Percentiles rank a stretch among this genome's conserved stretches.
Evolutionary conservation across 768 basidiomycete genomes (phyloP).

Genomic region (Leccinum olivaceopallidum): DNA sequence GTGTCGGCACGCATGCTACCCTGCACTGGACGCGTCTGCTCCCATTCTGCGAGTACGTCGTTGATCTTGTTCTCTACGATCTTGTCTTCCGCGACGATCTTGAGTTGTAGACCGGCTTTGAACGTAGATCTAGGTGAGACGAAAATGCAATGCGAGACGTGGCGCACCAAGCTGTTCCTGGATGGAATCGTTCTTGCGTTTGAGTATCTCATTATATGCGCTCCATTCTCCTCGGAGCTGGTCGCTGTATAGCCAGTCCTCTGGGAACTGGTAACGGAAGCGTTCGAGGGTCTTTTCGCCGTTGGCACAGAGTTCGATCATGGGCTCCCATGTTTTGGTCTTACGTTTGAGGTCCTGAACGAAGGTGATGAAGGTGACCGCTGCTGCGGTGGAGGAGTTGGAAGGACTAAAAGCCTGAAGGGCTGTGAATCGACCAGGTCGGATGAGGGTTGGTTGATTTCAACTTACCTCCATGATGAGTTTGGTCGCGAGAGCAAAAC

Average conservation of each 20-base stretch:
- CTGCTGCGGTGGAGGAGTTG: conserved; percentile 94
- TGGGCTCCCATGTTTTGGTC: conserved; percentile 93
- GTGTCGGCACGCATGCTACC: conserved; percentile 95
- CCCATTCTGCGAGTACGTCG: conserved; percentile 92
- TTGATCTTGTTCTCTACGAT: conserved; percentile 95
- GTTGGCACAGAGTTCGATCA: conserved; percentile 91
- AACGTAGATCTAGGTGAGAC: conserved; percentile 7
- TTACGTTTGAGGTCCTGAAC: conserved; percentile 99
- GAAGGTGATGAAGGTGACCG: conserved; percentile 98
- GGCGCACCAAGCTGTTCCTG: conserved; percentile 91
- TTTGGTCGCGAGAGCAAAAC: conserved; percentile 19
- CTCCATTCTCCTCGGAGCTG: conserved; percentile 98
- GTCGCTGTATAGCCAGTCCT: conserved; percentile 98
- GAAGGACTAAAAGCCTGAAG: conserved; percentile 68
- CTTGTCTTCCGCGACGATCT: conserved; percentile 99
- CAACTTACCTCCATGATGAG: conserved; percentile 30
- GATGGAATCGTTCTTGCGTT: conserved; percentile 97
- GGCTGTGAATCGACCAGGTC: conserved; percentile 6
- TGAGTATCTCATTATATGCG: conserved; percentile 96
- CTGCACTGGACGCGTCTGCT: conserved; percentile 93
- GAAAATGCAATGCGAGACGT: conserved; percentile 7
- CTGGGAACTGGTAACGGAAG: conserved; percentile 94
- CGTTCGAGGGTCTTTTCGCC: conserved; percentile 98
- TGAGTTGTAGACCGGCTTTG: conserved; percentile 92
- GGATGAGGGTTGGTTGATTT: neutral